Evolutionary conservation across 306 rosid species (phyloP), one percentile per base, ranked within the genome.

Genomic region (Quercus rubra): DNA sequence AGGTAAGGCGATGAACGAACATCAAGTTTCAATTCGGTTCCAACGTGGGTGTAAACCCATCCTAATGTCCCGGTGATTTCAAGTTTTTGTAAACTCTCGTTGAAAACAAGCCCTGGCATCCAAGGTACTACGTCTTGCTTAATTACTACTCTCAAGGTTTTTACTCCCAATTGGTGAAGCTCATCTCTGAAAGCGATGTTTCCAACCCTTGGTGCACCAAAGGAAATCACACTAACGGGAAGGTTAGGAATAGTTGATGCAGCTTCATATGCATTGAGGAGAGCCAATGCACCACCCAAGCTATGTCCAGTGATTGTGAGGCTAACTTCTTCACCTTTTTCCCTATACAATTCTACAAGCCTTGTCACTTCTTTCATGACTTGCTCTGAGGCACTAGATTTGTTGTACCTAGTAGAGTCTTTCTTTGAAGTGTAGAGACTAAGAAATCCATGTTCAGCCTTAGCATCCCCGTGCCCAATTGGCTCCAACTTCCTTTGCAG

Each of bases 271-370:
- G 93, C 97, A 57, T 85, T 89, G 3, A 92, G 83, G 57, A 87
- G 61, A 15, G 95, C 91, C 76, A 92, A 57, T 5, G 93, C 92
- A 8, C 95, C 97, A 0, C 97, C 97, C 19, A 92, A 77, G 78
- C 97, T 92, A 69, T 92, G 97, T 4, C 97, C 95, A 0, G 95
- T 90, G 54, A 92, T 84, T 6, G 92, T 90, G 2, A 92, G 78
- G 25, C 95, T 92, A 71, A 87, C 84, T 71, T 89, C 81, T 70
- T 92, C 90, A 28, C 86, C 90, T 63, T 84, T 87, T 51, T 76
- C 55, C 21, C 41, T 69, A 20, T 83, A 92, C 43, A 73, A 70
- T 1, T 83, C 52, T 3, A 88, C 79, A 1, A 92, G 74, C 54
- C 82, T 78, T 2, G 56, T 75, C 21, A 90, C 74, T 76, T 89